Evolutionary conservation across 129 eudicot species (phyloP), one percentile per base, ranked within the genome.

Genomic region (Ambrosia artemisiifolia): DNA sequence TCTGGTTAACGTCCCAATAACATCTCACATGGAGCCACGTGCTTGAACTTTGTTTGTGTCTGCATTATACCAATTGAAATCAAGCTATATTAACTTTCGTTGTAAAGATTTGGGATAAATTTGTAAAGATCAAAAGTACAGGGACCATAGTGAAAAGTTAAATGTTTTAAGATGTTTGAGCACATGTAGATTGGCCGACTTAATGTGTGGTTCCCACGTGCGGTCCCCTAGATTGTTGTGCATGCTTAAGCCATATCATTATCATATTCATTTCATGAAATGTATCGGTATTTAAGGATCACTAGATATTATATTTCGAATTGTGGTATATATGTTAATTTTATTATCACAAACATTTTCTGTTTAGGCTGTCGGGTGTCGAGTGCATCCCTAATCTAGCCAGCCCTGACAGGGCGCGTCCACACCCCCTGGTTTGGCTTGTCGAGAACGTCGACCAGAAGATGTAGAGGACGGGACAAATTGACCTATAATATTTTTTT

Each of bases 11-110:
- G 13, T 59, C 34, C 59, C 69, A 32, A 61, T 11, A 72, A 46
- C 14, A 60, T 30, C n/a, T 72, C 69, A 72, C 77, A 59, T 72
- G 77, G 60, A 46, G 47, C 34, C 68, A 72, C 69, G 60, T 72
- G 77, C 40, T 3, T 13, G 19, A 8, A 11, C 4, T 42, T 56
- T 71, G 14, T 70, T 28, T 50, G 54, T 54, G 17, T 72, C 50
- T 43, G 11, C 14, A 13, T 46, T 5, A n/a, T 10, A 3, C 12
- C 62, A 55, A 9, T 7, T 56, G 35, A 19, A 55, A 55, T 55
- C 35, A 55, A 55, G 6, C 6, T 57, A 7, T 28, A 57, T 57
- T 17, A 11, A 12, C 30, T 59, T 28, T 56, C 10, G 36, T 57
- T 59, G 3, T 59, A 28, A 59, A 32, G 14, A 10, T 59, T 12